Evolutionary conservation across 2,329 filamentous ascomycete genomes (phyloP), one percentile per base, ranked within the genome.

Genomic region (Aspergillus fumigatus): DNA sequence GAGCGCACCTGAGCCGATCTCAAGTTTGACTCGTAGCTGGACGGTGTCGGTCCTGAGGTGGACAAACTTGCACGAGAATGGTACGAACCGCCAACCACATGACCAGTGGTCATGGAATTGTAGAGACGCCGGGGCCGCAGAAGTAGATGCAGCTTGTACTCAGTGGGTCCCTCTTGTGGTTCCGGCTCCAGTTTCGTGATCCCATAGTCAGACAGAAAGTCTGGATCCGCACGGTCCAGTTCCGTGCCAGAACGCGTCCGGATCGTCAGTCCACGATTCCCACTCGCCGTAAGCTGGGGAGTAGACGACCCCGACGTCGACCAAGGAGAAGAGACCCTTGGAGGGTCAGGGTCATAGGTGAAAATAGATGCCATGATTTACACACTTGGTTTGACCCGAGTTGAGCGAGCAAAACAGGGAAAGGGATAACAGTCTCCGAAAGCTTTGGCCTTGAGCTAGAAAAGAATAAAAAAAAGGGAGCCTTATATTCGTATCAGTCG

Each of bases 61-160:
- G 63, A 60, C 35, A 65, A 58, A 43, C 62, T 64, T 9, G 55
- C 59, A 40, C 67, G 70, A 63, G 75, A 75, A 59, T 82, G 81
- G 58, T 79, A 77, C 2, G 82, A 82, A 3, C 81, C 82, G 9
- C 77, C 78, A 17, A 81, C 75, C 54, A 80, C 72, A 41, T 74
- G 74, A 10, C 79, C 79, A 1, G 91, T 95, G 62, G 85, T 92
- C 70, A 87, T 87, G 32, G 81, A 83, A 38, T 80, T 82, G 72
- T 92, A 96, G 6, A 83, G 84, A 59, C 91, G 84, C 56, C 93
- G 83, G 17, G 89, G 87, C 38, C 92, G 86, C 52, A 97, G 78
- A 6, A 97, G 81, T 5, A 99, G 79, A 75, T 97, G 94, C 47
- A 99, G 77, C 73, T 99, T 99, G 77, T 99, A 99, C 75, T 99